Conservation (phyloP, 192 early-diverging fungal genomes). For the Gorgonomyces haynaldii region DNA sequence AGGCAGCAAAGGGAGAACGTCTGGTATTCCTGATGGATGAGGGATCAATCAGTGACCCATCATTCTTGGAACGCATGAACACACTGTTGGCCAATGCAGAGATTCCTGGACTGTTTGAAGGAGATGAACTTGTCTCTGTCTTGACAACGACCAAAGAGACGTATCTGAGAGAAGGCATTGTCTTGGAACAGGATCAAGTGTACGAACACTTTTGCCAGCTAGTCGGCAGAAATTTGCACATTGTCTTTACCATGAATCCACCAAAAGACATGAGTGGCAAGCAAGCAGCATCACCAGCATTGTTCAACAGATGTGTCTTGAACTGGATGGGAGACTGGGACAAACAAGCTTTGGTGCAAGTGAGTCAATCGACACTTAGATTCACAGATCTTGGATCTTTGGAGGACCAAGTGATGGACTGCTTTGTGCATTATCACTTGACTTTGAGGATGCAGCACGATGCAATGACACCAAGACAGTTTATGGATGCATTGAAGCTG, state of each 20-base stretch:
- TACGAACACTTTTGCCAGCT: conserved; percentile 97
- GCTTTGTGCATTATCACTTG: not conserved
- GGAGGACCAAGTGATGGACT: conserved; percentile 66
- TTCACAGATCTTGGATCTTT: conserved; percentile 79
- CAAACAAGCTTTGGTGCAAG: conserved; percentile 93
- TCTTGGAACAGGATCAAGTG: conserved; percentile 90
- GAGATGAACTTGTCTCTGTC: conserved; percentile 88
- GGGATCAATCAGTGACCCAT: conserved; percentile 93
- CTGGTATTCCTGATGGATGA: conserved; percentile 98
- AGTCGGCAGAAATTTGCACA: conserved; percentile 92
- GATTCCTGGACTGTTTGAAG: conserved; percentile 97
- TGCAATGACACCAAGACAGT: conserved; percentile 88
- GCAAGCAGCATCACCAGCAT: conserved; percentile 93
- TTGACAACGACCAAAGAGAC: conserved; percentile 94
- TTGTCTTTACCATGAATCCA: conserved; percentile 99
- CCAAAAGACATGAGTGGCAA: conserved; percentile 84
- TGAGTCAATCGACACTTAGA: too few relatives aligned
- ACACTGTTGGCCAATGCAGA: conserved; percentile 97
- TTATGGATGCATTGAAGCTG: conserved; percentile 92
- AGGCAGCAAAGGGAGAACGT: conserved; percentile 93
- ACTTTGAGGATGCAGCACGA: not conserved
- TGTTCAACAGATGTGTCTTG: conserved; percentile 99
- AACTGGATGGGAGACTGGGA: conserved; percentile 99
- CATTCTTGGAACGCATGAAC: conserved; percentile 99
- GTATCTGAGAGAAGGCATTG: conserved; percentile 80